A percentile compares a stretch with the other conserved stretches of the same genome.
These are phyloP conservation scores for Melaleuca quinquenervia DNA, from an alignment of 345 rosid species.

Conservation along the genomic window DNA sequence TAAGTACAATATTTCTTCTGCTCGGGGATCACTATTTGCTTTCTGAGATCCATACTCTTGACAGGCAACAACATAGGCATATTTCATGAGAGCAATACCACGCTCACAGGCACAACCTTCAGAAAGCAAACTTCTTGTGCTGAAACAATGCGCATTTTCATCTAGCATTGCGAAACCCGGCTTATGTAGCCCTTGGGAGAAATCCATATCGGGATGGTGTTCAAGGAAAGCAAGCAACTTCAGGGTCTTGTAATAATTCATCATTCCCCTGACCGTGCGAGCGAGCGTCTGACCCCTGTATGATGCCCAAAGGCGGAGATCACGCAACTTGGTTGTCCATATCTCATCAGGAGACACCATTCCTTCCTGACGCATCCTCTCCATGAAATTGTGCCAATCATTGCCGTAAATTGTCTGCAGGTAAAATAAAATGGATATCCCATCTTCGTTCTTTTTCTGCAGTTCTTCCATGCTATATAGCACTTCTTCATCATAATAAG, in stretches of 20 bases:
- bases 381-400: conserved; percentile 80
- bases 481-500: conserved; percentile 84
- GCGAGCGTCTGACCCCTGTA: conserved; percentile 89
- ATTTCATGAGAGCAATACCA: conserved; percentile 77
- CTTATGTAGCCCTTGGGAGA: conserved; percentile 49
- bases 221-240: conserved; percentile 90
- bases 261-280: conserved; percentile 93
- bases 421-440: conserved; percentile 76
- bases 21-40: conserved; percentile 65
- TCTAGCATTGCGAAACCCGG: conserved; percentile 44
- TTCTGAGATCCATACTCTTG: conserved; percentile 85
- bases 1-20: conserved; percentile 61
- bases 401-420: conserved; percentile 76
- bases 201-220: conserved; percentile 74
- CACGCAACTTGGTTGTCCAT: conserved; percentile 55
- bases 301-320: conserved; percentile 85
- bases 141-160: neutral
- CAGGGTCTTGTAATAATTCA: conserved; percentile 88
- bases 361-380: conserved; percentile 80
- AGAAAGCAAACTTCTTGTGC: conserved; percentile 20
- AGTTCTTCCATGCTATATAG: conserved; percentile 73
- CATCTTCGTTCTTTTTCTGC: conserved; percentile 78
- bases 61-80: conserved; percentile 83
- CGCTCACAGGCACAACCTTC: conserved; percentile 51
- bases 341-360: conserved; percentile 31